phyloP scores from a whole-genome alignment of 2,329 filamentous ascomycete species.

The Claviceps purpurea region DNA sequence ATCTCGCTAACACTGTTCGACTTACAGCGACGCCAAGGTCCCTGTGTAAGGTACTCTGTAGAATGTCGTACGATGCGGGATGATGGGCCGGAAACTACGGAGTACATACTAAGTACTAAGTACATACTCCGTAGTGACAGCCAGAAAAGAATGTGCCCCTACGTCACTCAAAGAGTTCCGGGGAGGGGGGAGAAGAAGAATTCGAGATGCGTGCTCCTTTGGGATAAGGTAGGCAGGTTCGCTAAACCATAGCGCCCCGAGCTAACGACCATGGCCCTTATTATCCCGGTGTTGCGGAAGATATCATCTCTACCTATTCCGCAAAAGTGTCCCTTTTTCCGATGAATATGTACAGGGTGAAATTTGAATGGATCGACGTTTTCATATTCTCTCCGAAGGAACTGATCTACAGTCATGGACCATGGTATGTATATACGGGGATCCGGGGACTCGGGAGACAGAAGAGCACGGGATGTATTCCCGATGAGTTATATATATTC shows the following conservation, averaged over 20 bases:
- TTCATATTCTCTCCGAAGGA: not conserved
- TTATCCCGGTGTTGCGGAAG: not conserved
- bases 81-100: not conserved
- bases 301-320: not conserved
- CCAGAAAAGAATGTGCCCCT: not conserved
- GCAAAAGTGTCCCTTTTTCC: not conserved
- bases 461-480: not conserved
- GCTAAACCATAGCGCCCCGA: not conserved
- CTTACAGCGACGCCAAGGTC: not conserved
- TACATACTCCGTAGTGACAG: not conserved
- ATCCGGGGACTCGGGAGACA: not conserved
- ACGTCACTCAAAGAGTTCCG: not conserved
- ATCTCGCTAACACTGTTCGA: not conserved
- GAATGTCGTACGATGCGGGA: constrained; percentile 1
- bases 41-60: no score
- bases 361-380: not conserved
- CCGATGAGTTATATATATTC: no score
- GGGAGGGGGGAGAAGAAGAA: not conserved
- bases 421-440: not conserved
- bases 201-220: not conserved
- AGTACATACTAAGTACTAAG: no score
- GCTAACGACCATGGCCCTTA: not conserved
- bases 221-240: not conserved
- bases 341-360: not conserved
- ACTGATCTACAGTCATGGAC: not conserved